Conservation (phyloP, 345 rosid species). For the Gossypium mustelinum region DNA sequence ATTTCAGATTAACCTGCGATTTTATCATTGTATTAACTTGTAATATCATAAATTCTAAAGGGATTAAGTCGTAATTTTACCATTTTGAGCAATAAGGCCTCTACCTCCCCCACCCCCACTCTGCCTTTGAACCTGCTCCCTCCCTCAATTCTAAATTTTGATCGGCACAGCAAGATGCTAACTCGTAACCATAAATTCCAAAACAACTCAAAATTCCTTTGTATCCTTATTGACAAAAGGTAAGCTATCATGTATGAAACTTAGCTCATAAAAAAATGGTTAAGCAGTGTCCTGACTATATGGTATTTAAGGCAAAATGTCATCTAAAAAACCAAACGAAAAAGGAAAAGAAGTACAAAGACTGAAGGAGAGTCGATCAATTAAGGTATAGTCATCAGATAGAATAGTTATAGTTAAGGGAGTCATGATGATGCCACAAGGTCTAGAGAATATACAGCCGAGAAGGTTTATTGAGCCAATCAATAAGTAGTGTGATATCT, state of each 20-base stretch:
- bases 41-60: not conserved
- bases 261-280: not conserved
- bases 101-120: too few species aligned
- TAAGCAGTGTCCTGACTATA: not conserved
- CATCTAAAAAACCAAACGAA: not conserved
- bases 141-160: not conserved
- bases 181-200: not conserved
- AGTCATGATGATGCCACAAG: not conserved
- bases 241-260: not conserved
- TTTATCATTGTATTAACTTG: too few species aligned
- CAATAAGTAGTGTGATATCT: not conserved
- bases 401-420: not conserved
- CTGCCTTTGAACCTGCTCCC: too few species aligned
- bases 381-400: not conserved
- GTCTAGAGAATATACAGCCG: not conserved
- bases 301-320: not conserved
- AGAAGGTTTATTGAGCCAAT: not conserved
- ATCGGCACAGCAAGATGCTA: not conserved
- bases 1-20: not conserved
- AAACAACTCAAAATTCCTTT: slow-evolving; percentile 2
- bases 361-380: not conserved
- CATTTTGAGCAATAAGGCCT: too few species aligned
- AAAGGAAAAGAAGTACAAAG: not conserved
- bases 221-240: not conserved
- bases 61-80: not conserved